Evolutionary conservation across 2,329 filamentous ascomycete species (phyloP), one percentile per base, ranked within the genome.

Genomic region (Paecilomyces formosus): DNA sequence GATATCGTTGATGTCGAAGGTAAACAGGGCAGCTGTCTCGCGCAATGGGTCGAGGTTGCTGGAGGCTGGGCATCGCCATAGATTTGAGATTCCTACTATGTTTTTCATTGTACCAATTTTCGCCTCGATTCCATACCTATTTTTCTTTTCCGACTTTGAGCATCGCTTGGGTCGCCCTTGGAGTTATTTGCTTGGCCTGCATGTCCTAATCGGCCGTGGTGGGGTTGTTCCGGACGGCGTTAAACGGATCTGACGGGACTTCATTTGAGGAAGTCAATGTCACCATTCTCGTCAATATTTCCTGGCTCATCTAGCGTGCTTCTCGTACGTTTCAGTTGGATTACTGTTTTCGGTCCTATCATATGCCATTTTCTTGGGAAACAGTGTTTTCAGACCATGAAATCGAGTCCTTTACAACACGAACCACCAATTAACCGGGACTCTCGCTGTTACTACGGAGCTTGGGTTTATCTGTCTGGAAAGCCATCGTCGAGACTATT

Each of bases 1-100:
- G 94, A 99, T 72, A 95, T 97, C 70, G 90, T 93, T 56, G 94
- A 99, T 71, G 92, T 99, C 26, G 94, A 99, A 78, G 92, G 92
- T 74, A 99, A 97, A 76, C 90, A 96, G 72, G 94, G 94, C 61
- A 96, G 91, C 65, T 99, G 94, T 77, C 81, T 97, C 58, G 84
- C 90, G 9, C 92, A 99, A 76, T 99, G 94, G 94, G 94, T 99
- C 13, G 91, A 97, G 61, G 92, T 97, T 66, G 93, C 92, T 54
- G 94, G 94, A 66, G 94, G 94, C 60, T 99, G 92, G 91, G 86
- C 89, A 59, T 83, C 81, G 56, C 82, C 83, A 64, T 83, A 76
- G 64, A 65, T 56, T 60, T 65, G 58, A 64, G 64, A 57, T 64
- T 21, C 33, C 50, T 31, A 18, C 13, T 35, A 35, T 28, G 50